Percentiles rank a stretch among this genome's conserved stretches.
phyloP scores from a whole-genome alignment of 306 rosid species.

The Lotus japonicus region DNA sequence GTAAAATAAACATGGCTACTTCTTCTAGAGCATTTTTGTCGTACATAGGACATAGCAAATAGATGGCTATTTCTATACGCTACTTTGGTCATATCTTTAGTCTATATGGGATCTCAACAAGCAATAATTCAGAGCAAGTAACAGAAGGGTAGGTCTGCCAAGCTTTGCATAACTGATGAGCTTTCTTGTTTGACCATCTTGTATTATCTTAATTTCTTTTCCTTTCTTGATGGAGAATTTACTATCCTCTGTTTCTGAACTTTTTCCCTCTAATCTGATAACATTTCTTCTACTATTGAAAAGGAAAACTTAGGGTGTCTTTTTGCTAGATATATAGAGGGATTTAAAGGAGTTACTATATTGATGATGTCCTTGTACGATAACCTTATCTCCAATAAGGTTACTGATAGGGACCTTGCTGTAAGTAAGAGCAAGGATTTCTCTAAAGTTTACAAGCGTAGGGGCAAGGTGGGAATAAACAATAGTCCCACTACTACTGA shows the following conservation, averaged over 20 bases:
- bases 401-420: too few relatives aligned
- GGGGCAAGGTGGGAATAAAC: too few relatives aligned
- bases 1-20: background rate
- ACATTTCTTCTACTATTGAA: background rate
- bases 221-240: background rate
- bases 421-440: too few relatives aligned
- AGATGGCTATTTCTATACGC: too few relatives aligned
- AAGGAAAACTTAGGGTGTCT: background rate
- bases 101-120: too few relatives aligned
- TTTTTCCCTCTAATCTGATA: background rate
- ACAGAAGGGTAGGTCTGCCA: background rate
- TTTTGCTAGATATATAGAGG: background rate
- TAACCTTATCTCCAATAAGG: background rate
- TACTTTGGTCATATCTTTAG: too few relatives aligned
- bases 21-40: too few relatives aligned
- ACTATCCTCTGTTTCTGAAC: background rate
- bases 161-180: background rate
- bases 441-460: too few relatives aligned
- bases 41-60: too few relatives aligned
- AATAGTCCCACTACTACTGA: too few relatives aligned
- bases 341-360: background rate
- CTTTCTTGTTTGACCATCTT: background rate
- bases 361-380: background rate
- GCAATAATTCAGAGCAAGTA: conserved; percentile 2
- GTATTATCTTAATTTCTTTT: background rate